Conservation (phyloP, 352 stramenopile species). For the Pythium utonaiense region DNA sequence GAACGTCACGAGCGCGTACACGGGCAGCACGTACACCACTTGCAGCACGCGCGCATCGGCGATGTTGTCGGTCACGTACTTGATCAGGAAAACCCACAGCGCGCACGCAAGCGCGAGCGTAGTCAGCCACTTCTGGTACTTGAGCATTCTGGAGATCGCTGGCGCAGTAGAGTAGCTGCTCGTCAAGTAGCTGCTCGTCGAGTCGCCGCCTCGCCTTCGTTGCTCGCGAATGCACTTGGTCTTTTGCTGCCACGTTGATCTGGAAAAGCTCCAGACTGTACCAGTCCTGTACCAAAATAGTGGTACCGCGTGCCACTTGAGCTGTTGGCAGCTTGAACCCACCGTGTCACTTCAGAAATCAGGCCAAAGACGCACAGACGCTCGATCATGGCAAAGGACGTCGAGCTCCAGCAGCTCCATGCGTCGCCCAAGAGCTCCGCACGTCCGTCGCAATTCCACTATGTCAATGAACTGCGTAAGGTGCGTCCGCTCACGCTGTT, state of each 20-base stretch:
- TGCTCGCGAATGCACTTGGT: neutral
- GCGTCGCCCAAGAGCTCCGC: constrained; percentile 24
- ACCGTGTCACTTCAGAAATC: constrained; percentile 12
- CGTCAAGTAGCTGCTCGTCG: neutral
- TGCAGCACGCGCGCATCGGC: constrained; percentile 40
- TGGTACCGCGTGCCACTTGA: constrained; percentile 7
- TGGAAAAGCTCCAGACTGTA: constrained; percentile 16
- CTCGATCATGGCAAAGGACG: constrained; percentile 42
- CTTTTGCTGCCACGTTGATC: constrained; percentile 22
- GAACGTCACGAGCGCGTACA: constrained; percentile 70
- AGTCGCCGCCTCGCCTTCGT: neutral
- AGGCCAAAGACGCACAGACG: constrained; percentile 10
- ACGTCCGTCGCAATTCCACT: constrained; percentile 13
- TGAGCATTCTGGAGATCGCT: constrained; percentile 41
- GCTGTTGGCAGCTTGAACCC: constrained; percentile 4
- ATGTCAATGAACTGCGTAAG: constrained; percentile 38
- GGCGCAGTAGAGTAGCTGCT: too few species aligned
- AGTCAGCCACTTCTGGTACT: constrained; percentile 75
- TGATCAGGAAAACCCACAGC: constrained; percentile 52
- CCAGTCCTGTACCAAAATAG: constrained; percentile 1
- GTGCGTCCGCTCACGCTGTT: neutral
- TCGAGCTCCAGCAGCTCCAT: constrained; percentile 58
- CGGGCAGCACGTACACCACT: constrained; percentile 51
- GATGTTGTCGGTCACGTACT: constrained; percentile 31
- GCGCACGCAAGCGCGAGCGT: constrained; percentile 42